Conservation (phyloP, 83 land plant species). For the Isoetes engelmannii region DNA sequence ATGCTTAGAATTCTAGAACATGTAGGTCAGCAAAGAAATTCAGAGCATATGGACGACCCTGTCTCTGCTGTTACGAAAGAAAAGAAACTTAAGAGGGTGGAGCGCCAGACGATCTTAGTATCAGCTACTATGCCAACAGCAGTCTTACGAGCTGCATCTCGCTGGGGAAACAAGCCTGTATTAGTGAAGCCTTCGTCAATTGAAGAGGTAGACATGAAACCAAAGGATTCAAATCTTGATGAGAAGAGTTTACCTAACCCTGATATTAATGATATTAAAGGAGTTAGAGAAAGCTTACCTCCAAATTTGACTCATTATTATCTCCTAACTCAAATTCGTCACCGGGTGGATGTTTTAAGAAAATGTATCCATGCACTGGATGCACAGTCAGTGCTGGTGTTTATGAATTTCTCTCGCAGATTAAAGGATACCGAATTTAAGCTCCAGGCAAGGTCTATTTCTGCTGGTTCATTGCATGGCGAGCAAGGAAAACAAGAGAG, state of each 20-base stretch:
- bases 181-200: slow-evolving; percentile 61
- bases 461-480: slow-evolving; percentile 67
- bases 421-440: slow-evolving; percentile 81
- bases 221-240: background rate
- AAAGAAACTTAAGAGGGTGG: slow-evolving; percentile 17
- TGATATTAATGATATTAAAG: slow-evolving; percentile 45
- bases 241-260: background rate
- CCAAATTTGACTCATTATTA: slow-evolving; percentile 69
- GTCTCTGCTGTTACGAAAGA: background rate
- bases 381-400: slow-evolving; percentile 73
- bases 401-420: slow-evolving; percentile 79
- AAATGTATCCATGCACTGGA: slow-evolving; percentile 80
- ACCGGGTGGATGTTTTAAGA: slow-evolving; percentile 70
- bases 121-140: slow-evolving; percentile 91
- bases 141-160: slow-evolving; percentile 73
- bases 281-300: slow-evolving; percentile 69
- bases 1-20: slow-evolving; percentile 90
- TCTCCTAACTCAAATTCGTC: slow-evolving; percentile 51
- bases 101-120: slow-evolving; percentile 74
- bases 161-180: slow-evolving; percentile 75
- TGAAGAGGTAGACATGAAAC: slow-evolving; percentile 43
- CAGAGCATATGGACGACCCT: background rate
- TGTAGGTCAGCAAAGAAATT: slow-evolving; percentile 53
- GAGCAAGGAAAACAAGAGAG: slow-evolving; percentile 72
- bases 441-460: slow-evolving; percentile 76